Evolutionary conservation across 495 filamentous ascomycete species (phyloP).

Genomic region (Penicillium paxilli): DNA sequence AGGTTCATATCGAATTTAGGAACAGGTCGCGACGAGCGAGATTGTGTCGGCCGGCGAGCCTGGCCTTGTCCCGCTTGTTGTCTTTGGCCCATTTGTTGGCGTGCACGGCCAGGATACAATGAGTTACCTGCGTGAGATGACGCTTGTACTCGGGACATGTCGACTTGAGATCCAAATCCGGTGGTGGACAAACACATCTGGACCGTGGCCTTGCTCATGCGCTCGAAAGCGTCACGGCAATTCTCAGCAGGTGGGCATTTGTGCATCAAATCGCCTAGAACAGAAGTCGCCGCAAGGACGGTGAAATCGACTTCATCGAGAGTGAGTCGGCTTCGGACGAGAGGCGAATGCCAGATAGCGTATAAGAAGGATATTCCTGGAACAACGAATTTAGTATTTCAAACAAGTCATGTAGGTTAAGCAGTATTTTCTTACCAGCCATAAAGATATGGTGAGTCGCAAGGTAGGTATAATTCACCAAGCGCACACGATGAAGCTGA

Average conservation of each 20-base stretch:
- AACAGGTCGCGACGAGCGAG: slow-evolving; percentile 36
- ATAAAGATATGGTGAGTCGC: slow-evolving; percentile 98
- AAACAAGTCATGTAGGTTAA: not conserved
- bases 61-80: slow-evolving; percentile 23
- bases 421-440: slow-evolving; percentile 59
- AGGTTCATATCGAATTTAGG: slow-evolving; percentile 69
- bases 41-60: slow-evolving; percentile 26
- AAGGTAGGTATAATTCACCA: slow-evolving; percentile 95
- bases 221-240: slow-evolving; percentile 91
- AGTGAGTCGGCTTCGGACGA: slow-evolving; percentile 78
- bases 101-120: slow-evolving; percentile 20
- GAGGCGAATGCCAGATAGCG: slow-evolving; percentile 93
- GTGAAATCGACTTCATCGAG: slow-evolving; percentile 97
- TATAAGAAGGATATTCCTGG: slow-evolving; percentile 91
- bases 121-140: slow-evolving; percentile 15
- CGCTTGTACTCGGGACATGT: slow-evolving; percentile 26
- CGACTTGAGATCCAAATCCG: slow-evolving; percentile 65
- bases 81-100: slow-evolving; percentile 29
- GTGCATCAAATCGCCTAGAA: slow-evolving; percentile 70
- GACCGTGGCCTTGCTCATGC: slow-evolving; percentile 92
- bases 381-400: not conserved
- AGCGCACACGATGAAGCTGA: slow-evolving; percentile 79
- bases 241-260: slow-evolving; percentile 81
- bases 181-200: slow-evolving; percentile 86
- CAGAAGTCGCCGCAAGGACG: slow-evolving; percentile 91